Conservation (phyloP, 2,329 filamentous ascomycete species). For the Hymenotorrendiella dingleyae region DNA sequence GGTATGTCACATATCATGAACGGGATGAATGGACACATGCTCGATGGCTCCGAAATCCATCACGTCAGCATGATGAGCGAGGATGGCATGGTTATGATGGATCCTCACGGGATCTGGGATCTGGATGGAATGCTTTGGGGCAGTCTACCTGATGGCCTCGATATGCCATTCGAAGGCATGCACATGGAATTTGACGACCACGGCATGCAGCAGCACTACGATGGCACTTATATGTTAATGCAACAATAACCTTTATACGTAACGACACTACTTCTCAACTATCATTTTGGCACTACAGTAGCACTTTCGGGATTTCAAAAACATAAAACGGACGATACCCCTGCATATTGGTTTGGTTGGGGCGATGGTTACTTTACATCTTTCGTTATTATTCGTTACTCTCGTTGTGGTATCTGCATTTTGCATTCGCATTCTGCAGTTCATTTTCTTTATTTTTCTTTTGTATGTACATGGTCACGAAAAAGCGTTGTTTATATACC, state of each 20-base stretch:
- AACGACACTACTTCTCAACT: constrained; percentile 3
- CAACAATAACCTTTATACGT: constrained; percentile 15
- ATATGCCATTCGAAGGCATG: constrained; percentile 29
- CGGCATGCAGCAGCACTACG: constrained; percentile 11
- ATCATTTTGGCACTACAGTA: no score
- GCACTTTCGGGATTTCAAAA: no score
- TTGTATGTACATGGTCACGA: no score
- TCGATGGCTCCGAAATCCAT: constrained; percentile 33
- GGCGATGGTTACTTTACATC: no score
- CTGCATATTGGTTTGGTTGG: no score
- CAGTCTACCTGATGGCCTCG: constrained; percentile 34
- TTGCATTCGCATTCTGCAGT: no score
- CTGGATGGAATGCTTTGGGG: constrained; percentile 52
- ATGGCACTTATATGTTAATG: constrained; percentile 24
- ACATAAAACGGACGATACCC: no score
- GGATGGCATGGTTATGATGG: constrained; percentile 47
- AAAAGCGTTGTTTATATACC: no score
- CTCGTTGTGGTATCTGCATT: no score
- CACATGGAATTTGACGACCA: constrained; percentile 22
- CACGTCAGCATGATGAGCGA: constrained; percentile 42
- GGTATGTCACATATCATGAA: constrained; percentile 26
- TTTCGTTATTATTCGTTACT: no score
- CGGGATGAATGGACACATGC: constrained; percentile 18
- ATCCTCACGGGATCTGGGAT: constrained; percentile 51
- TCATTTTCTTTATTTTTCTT: no score